Percentiles rank a stretch among this genome's conserved stretches.
Conservation (phyloP, 805 yeast genomes). For the Candida xiaguanensis region DNA sequence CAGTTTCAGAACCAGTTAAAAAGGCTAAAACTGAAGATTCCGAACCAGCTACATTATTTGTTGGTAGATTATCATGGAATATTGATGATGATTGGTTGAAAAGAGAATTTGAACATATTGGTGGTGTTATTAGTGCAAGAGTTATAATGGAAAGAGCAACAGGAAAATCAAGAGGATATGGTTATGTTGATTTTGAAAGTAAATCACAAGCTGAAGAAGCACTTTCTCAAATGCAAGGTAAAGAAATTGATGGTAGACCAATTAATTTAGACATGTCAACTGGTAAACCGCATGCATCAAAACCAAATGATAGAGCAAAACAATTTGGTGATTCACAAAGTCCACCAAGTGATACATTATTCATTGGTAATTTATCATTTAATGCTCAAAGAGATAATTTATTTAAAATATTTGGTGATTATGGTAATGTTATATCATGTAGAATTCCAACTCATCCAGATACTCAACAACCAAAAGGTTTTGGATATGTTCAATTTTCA, state of each 20-base stretch:
- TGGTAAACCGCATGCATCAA: conserved; percentile 64
- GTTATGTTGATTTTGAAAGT: conserved; percentile 90
- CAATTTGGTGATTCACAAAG: conserved; percentile 88
- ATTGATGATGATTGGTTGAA: conserved; percentile 93
- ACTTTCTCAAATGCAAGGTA: conserved; percentile 78
- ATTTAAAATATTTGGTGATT: conserved; percentile 66
- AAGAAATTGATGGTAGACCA: conserved; percentile 95
- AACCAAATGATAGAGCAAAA: conserved; percentile 71
- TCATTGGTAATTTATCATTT: conserved; percentile 95
- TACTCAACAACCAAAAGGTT: conserved; percentile 98
- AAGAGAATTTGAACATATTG: conserved; percentile 76
- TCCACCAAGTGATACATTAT: conserved; percentile 91
- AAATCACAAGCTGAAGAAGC: conserved; percentile 84
- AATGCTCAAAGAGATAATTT: conserved; percentile 78
- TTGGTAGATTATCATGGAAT: conserved; percentile 96
- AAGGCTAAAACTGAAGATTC: conserved; percentile 41
- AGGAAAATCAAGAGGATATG: conserved; percentile 94
- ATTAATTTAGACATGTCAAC: conserved; percentile 90
- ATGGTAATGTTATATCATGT: conserved; percentile 82
- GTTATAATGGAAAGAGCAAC: conserved; percentile 90
- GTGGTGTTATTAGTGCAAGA: conserved; percentile 85
- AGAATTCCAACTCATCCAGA: conserved; percentile 98
- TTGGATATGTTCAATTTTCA: conserved; percentile 93
- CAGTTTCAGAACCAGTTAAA: conserved; percentile 41
- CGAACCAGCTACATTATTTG: conserved; percentile 88